Base-by-base conservation (phyloP, 768 basidiomycete species). In the Amanita inopinata region DNA sequence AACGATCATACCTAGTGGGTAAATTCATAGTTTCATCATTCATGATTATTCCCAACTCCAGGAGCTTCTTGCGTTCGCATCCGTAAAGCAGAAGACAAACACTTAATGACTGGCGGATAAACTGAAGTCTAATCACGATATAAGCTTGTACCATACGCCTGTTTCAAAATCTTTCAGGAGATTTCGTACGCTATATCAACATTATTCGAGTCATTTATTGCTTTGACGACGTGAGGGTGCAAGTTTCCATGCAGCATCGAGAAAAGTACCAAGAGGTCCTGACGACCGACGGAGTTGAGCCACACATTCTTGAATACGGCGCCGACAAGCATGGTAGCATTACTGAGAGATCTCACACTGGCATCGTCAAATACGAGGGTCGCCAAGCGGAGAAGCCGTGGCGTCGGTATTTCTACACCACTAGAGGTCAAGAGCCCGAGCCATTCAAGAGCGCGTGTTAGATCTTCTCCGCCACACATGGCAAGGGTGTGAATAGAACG, bases 81-180 rank as follows among this genome's bases (percentile, higher is more conserved):
- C 84, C 84, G 50, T 77, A 83, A 18, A 83, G 53, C 2, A 83
- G 57, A 28, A 85, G 63, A 56, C 76, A 83, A 7, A 69, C 61
- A 11, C 72, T 73, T 20, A 87, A 54, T 2, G 77, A 78, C n/a
- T 69, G 63, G 4, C 79, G 71, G 36, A 87, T 69, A 46, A 85
- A 79, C 11, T 53, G 61, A 12, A 70, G 46, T 11, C 74, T 71
- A 38, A 14, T n/a, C n/a, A 20, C 12, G 20, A 7, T 17, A 17
- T 37, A 1, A 37, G 17, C 17, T 12, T 25, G 23, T 22, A 27
- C 6, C n/a, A 11, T 5, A 27, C 27, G 10, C 4, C 12, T 12
- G 18, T 42, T 7, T 23, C 3, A 2, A 14, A 10, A n/a, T n/a
- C 27, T n/a, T 7, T 28, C 27, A 28, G 27, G n/a, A 15, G 10